Conservation (phyloP, 768 basidiomycete species). For the Agaricus blazei region DNA sequence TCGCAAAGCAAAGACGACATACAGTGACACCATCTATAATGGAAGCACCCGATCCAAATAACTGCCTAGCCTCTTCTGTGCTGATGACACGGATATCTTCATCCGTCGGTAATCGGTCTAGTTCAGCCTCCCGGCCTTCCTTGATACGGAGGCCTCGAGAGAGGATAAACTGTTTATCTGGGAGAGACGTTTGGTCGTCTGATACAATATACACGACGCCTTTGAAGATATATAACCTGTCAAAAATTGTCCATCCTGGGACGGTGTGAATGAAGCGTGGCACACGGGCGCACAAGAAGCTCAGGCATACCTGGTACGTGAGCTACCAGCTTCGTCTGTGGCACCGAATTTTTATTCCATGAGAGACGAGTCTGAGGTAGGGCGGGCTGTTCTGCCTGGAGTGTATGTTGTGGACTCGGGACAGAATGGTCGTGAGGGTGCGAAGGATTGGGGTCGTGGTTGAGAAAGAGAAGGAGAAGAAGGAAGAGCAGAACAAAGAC, state of each 20-base stretch:
- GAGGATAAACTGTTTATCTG: conserved; percentile 61
- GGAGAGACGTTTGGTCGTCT: conserved; percentile 61
- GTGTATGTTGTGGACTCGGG: conserved; percentile 9
- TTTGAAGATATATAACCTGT: conserved; percentile 75
- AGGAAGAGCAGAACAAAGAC: conserved; percentile 12
- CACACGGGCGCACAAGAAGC: conserved; percentile 1
- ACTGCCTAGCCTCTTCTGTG: conserved; percentile 52
- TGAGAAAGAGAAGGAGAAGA: conserved; percentile 11
- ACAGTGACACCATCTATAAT: conserved; percentile 77
- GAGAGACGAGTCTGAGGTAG: conserved; percentile 25
- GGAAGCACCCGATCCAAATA: conserved; percentile 73
- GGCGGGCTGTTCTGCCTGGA: conserved; percentile 13
- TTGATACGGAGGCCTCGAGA: conserved; percentile 62
- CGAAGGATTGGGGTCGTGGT: conserved; percentile 1
- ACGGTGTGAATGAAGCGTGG: conserved; percentile 2
- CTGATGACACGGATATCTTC: conserved; percentile 76
- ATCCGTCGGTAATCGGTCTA: conserved; percentile 66
- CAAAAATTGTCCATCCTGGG: conserved; percentile 87
- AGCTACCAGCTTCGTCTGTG: conserved; percentile 61
- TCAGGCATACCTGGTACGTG: conserved; percentile 64
- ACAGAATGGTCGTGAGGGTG: not conserved
- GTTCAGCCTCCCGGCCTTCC: conserved; percentile 50
- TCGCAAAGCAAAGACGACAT: conserved; percentile 12
- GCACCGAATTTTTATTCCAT: conserved; percentile 36
- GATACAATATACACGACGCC: conserved; percentile 82